A percentile compares a stretch with the other conserved stretches of the same genome.
Conservation (phyloP, 2,329 filamentous ascomycete genomes). For the Xylariaceae sp. region DNA sequence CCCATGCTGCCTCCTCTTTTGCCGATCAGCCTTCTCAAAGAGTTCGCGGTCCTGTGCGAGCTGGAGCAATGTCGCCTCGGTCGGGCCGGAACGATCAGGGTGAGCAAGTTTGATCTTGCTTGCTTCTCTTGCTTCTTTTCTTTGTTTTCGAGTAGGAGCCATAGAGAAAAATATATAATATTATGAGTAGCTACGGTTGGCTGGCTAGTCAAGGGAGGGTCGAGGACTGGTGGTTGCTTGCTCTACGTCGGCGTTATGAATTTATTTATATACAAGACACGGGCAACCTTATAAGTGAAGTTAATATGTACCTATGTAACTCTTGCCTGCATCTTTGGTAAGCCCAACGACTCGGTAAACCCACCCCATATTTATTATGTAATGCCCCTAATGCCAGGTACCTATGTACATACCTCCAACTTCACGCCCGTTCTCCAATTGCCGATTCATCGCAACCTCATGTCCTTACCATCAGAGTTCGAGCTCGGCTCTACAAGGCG, state of each 20-base stretch:
- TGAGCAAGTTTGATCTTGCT: conserved; percentile 64
- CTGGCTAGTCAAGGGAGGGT: not conserved
- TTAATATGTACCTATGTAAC: no score
- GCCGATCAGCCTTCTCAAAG: conserved; percentile 51
- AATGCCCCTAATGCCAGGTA: no score
- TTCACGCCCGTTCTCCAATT: no score
- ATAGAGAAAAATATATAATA: conserved; percentile 35
- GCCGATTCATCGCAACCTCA: no score
- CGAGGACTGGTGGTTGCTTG: not conserved
- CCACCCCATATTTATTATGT: no score
- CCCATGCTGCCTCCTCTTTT: conserved; percentile 37
- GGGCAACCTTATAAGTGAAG: not conserved
- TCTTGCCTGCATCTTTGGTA: no score
- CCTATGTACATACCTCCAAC: no score
- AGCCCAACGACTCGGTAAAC: no score
- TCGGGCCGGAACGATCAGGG: conserved; percentile 67
- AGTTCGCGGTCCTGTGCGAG: conserved; percentile 68
- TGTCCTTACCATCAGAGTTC: no score
- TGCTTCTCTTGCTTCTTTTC: conserved; percentile 47
- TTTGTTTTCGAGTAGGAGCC: conserved; percentile 54
- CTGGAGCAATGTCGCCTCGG: conserved; percentile 71
- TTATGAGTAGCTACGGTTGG: not conserved
- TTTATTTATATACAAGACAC: no score
- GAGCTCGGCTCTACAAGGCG: no score
- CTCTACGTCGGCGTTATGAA: no score